These are phyloP conservation scores for Termitomyces sp. DNA, from an alignment of 768 basidiomycete species.

Conservation along the genomic window DNA sequence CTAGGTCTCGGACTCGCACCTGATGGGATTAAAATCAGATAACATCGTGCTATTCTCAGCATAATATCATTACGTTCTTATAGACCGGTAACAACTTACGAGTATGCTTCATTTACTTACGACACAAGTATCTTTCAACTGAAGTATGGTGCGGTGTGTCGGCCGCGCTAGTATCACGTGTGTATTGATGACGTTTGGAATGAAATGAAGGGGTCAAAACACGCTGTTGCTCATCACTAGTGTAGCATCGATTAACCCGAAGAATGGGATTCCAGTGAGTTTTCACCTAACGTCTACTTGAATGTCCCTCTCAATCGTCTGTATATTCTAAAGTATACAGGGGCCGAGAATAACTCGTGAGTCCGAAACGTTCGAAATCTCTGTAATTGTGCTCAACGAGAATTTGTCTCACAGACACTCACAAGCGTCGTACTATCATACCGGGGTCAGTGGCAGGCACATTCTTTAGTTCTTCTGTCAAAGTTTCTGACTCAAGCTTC, in stretches of 20 bases:
- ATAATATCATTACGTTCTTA: too few relatives aligned
- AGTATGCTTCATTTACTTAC: too few relatives aligned
- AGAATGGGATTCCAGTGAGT: constrained; percentile 7
- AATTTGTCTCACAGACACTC: constrained; percentile 2
- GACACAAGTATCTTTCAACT: too few relatives aligned
- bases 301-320: not conserved
- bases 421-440: constrained; percentile 11
- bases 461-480: not conserved
- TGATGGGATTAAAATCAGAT: too few relatives aligned
- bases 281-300: not conserved
- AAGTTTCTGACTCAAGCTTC: not conserved
- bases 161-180: not conserved
- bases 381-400: not conserved
- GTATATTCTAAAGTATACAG: constrained; percentile 2
- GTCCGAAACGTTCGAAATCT: not conserved
- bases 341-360: constrained; percentile 10
- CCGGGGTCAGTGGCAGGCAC: constrained; percentile 1
- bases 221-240: too few relatives aligned
- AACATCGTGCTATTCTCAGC: too few relatives aligned
- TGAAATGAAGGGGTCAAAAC: too few relatives aligned
- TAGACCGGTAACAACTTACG: too few relatives aligned
- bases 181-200: not conserved
- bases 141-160: too few relatives aligned
- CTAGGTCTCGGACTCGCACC: too few relatives aligned
- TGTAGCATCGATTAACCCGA: too few relatives aligned